Evolutionary conservation across 345 rosid species (phyloP).

Genomic region (Firmiana major): DNA sequence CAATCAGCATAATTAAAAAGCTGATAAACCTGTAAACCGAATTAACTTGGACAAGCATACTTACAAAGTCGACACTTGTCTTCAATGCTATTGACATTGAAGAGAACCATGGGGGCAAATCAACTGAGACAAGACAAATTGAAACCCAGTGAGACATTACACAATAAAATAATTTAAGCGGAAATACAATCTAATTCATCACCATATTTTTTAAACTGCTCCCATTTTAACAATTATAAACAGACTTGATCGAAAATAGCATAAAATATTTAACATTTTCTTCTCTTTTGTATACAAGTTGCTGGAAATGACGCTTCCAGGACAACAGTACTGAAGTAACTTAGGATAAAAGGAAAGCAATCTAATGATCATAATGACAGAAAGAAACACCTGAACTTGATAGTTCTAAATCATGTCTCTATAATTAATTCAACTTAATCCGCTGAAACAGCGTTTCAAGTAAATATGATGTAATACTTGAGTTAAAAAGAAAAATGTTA

Average conservation of each 20-base stretch:
- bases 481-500: neutral
- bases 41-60: conserved; percentile 29
- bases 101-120: conserved; percentile 92
- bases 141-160: conserved; percentile 13
- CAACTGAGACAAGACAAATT: conserved; percentile 52
- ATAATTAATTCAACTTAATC: neutral
- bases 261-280: neutral
- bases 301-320: neutral
- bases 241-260: neutral
- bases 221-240: neutral
- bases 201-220: neutral
- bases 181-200: neutral
- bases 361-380: neutral
- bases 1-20: neutral
- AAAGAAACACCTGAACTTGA: neutral
- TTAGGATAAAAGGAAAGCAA: neutral
- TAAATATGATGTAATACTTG: neutral
- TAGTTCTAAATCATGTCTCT: neutral
- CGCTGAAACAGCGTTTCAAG: neutral
- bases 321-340: neutral
- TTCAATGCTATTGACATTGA: conserved; percentile 64
- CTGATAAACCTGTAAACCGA: neutral
- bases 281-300: neutral
- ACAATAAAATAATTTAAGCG: neutral
- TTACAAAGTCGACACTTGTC: conserved; percentile 81